Percentiles rank a stretch among this genome's conserved stretches.
Conservation (phyloP, 1,284 basidiomycete genomes). For the Ganoderma sp. region DNA sequence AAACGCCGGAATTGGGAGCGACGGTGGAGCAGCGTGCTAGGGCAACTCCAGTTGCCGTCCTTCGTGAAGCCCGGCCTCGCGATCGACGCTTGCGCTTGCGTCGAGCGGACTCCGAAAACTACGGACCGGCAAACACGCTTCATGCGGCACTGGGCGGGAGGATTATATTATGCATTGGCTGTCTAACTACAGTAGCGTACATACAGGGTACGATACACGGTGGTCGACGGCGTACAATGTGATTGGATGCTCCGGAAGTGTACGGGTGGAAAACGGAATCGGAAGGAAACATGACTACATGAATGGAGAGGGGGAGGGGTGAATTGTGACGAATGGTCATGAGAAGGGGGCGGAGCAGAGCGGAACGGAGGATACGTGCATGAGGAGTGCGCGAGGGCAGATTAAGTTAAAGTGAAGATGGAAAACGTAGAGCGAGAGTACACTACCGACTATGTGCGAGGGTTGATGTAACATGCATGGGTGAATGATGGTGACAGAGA, state of each 20-base stretch:
- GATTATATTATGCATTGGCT: conserved; percentile 30
- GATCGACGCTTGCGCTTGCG: neutral
- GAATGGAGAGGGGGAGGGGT: neutral
- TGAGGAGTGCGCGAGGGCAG: conserved; percentile 11
- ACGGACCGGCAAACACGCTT: neutral
- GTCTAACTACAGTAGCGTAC: conserved; percentile 28
- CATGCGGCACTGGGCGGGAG: neutral
- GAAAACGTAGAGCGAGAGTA: conserved; percentile 1
- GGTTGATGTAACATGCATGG: conserved; percentile 14
- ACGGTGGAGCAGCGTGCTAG: neutral
- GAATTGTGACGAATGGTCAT: neutral
- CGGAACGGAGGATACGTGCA: conserved; percentile 9
- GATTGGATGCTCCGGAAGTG: conserved; percentile 11
- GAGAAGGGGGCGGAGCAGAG: conserved; percentile 3
- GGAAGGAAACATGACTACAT: neutral
- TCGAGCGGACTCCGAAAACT: conserved; percentile 4
- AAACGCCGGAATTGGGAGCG: neutral
- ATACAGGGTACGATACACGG: conserved; percentile 26
- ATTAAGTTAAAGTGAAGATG: neutral
- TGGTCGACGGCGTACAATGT: conserved; percentile 5
- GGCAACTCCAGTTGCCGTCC: conserved; percentile 1
- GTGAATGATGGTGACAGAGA: conserved; percentile 3
- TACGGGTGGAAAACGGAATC: neutral
- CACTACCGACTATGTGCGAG: conserved; percentile 6
- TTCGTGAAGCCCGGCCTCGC: conserved; percentile 4